Evolutionary conservation across 2,329 filamentous ascomycete genomes (phyloP).

Genomic region (Nectriaceae sp.): DNA sequence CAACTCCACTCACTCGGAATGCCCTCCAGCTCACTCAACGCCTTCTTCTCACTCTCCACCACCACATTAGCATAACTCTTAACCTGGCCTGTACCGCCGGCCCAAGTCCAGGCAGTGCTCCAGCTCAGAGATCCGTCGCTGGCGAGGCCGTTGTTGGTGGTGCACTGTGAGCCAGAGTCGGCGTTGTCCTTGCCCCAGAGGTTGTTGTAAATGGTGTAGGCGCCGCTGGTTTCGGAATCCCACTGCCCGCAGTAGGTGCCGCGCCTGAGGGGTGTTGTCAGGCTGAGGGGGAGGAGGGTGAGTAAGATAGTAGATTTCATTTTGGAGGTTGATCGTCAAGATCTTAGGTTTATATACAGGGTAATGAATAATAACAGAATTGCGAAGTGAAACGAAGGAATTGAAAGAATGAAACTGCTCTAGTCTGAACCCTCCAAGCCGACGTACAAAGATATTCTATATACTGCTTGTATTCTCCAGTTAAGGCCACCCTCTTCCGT

Average conservation of each 20-base stretch:
- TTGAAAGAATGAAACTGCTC: neutral
- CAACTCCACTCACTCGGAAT: slow-evolving; percentile 37
- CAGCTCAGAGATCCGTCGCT: slow-evolving; percentile 37
- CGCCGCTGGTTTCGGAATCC: slow-evolving; percentile 18
- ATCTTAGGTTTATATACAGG: neutral
- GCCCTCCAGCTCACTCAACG: slow-evolving; percentile 30
- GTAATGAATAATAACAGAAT: neutral
- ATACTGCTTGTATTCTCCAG: neutral
- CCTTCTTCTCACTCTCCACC: slow-evolving; percentile 31
- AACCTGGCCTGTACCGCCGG: slow-evolving; percentile 37
- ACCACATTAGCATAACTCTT: slow-evolving; percentile 47
- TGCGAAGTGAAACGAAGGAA: neutral
- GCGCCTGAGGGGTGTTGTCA: slow-evolving; percentile 4
- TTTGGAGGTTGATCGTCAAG: neutral
- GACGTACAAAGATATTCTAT: neutral
- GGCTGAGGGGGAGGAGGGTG: slow-evolving; percentile 13
- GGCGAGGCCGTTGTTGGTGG: slow-evolving; percentile 35
- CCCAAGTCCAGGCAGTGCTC: slow-evolving; percentile 43
- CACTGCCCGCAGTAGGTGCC: slow-evolving; percentile 25
- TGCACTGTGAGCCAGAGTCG: slow-evolving; percentile 41
- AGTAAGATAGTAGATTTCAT: slow-evolving; percentile 10
- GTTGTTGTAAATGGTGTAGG: slow-evolving; percentile 41
- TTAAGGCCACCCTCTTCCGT: neutral
- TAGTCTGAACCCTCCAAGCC: neutral
- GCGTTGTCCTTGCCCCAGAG: slow-evolving; percentile 39